These are phyloP conservation scores for Cruciata laevipes DNA, from an alignment of 257 asterid species.

Conservation along the genomic window DNA sequence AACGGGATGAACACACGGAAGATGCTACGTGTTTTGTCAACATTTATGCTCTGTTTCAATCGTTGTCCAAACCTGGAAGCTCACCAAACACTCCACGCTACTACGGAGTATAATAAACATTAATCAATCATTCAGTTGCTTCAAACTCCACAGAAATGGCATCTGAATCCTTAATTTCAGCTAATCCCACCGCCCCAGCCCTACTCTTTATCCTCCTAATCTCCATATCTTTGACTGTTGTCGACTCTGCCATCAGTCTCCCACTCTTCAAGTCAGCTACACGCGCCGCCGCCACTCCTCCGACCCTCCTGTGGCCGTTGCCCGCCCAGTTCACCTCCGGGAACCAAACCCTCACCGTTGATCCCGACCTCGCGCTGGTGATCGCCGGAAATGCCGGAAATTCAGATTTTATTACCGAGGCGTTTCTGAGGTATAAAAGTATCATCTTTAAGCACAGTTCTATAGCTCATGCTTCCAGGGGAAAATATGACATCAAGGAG, in stretches of 20 bases:
- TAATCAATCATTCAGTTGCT: slow-evolving; percentile 35
- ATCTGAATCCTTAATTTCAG: background rate
- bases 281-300: slow-evolving; percentile 29
- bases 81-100: background rate
- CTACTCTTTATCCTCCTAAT: slow-evolving; percentile 11
- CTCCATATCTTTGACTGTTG: slow-evolving; percentile 10
- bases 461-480: slow-evolving; percentile 24
- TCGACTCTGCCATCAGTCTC: slow-evolving; percentile 35
- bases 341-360: slow-evolving; percentile 65
- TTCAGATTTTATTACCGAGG: slow-evolving; percentile 46
- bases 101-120: background rate
- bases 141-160: slow-evolving; percentile 12
- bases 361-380: slow-evolving; percentile 55
- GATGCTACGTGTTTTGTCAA: background rate
- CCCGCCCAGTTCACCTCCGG: slow-evolving; percentile 69
- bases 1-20: background rate
- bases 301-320: slow-evolving; percentile 70
- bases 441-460: slow-evolving; percentile 49
- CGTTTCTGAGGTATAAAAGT: slow-evolving; percentile 58
- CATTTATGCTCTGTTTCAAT: background rate
- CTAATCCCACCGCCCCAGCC: background rate
- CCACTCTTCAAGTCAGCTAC: slow-evolving; percentile 19
- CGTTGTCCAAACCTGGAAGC: background rate
- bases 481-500: slow-evolving; percentile 42
- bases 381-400: slow-evolving; percentile 45